Base-by-base conservation (phyloP, 768 basidiomycete genomes). In the Lentinula sp. region DNA sequence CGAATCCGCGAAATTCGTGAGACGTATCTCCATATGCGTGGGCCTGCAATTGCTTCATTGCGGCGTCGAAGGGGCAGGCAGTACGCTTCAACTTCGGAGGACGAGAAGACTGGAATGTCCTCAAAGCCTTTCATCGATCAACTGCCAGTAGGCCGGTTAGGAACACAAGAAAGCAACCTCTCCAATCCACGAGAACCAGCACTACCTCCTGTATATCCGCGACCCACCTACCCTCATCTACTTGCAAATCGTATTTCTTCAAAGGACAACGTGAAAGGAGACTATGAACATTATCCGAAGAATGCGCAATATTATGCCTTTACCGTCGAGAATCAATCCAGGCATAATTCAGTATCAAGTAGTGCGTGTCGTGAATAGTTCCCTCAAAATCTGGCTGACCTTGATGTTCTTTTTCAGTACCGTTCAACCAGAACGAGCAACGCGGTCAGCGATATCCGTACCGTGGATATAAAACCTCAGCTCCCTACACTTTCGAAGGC, bases 1-100 rank as follows among this genome's bases (percentile, higher is more conserved):
- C 65, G 67, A 36, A 75, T 75, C 42, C 70, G 72, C 46, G 54
- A 64, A 56, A 68, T 79, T 48, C 67, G 77, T 28, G 76, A 77
- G 64, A 69, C 62, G 51, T 79, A 74, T 58, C 55, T 70, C 15
- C 63, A 66, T 5, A 69, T 76, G 46, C 49, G 62, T 28, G 76
- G 76, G 4, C 73, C 75, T n/a, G 70, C 78, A 18, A 68, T 70
- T 16, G 64, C 70, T n/a, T 72, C 74, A 15, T 64, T 71, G 18
- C 76, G 76, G 33, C 71, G 68, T 49, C 65, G 74, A 62, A 73
- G 71, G 57, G 58, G 63, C 33, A 74, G 70, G 67, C 60, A 63
- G 35, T 71, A 71, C 56, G 66, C 53, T 15, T 63, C 57, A 28
- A 58, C 57, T 54, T 60, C 65, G 42, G 64, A 67, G 23, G 48